phyloP scores from a whole-genome alignment of 768 basidiomycete genomes.

The Lactifluus piperatus region DNA sequence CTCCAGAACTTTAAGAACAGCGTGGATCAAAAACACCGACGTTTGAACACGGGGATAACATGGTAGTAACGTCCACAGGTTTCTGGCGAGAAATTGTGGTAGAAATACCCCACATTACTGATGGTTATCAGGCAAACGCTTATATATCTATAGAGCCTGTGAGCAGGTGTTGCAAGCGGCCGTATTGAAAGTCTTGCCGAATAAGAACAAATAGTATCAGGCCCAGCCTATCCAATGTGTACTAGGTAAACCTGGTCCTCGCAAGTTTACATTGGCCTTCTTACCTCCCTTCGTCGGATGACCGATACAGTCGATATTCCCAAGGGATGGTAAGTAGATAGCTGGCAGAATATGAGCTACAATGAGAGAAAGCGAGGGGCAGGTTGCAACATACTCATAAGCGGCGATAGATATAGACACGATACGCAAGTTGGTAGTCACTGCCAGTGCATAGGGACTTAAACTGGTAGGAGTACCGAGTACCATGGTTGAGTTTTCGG shows the following conservation, averaged over 20 bases:
- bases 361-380: not conserved
- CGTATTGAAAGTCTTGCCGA: not conserved
- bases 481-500: not conserved
- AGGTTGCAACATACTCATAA: slow-evolving; percentile 9
- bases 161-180: not conserved
- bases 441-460: not conserved
- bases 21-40: slow-evolving; percentile 26
- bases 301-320: slow-evolving; percentile 12
- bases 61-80: slow-evolving; percentile 44
- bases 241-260: not conserved
- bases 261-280: not conserved
- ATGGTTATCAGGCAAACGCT: slow-evolving; percentile 41
- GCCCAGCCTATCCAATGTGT: not conserved
- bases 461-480: not conserved
- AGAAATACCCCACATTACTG: slow-evolving; percentile 56
- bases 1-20: not conserved
- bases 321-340: slow-evolving; percentile 14
- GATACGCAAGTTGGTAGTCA: slow-evolving; percentile 5
- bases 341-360: not conserved
- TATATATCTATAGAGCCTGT: slow-evolving; percentile 27
- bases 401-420: slow-evolving; percentile 10
- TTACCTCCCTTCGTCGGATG: not conserved
- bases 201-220: slow-evolving; percentile 11
- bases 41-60: slow-evolving; percentile 52
- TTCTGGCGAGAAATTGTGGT: slow-evolving; percentile 35